phyloP scores from a whole-genome alignment of 768 basidiomycete genomes.

The Omphalotus guepiniiformis region DNA sequence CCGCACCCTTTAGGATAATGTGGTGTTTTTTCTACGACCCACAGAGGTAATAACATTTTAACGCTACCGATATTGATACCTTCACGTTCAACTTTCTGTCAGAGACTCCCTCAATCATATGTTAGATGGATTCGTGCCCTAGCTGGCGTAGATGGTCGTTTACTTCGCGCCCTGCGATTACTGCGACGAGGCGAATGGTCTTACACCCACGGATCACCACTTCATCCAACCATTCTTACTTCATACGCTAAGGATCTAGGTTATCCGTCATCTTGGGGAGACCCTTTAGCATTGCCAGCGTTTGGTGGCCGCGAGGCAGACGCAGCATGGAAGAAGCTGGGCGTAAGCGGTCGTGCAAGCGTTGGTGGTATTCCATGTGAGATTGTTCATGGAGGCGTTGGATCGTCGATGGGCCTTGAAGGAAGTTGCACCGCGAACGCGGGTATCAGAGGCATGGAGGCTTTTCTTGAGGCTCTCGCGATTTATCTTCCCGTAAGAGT shows the following conservation, averaged over 20 bases:
- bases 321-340: constrained; percentile 51
- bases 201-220: constrained; percentile 42
- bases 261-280: constrained; percentile 57
- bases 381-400: constrained; percentile 60
- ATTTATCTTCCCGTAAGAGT: constrained; percentile 69
- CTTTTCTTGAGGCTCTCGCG: constrained; percentile 57
- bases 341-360: constrained; percentile 45
- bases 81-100: not conserved
- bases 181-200: constrained; percentile 57
- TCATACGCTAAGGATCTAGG: constrained; percentile 53
- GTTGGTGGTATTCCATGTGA: constrained; percentile 77
- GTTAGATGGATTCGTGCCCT: constrained; percentile 75
- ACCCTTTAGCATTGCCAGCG: constrained; percentile 55
- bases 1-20: constrained; percentile 63
- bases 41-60: constrained; percentile 41
- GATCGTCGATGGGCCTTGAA: constrained; percentile 40
- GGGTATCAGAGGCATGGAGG: constrained; percentile 45
- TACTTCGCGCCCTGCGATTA: constrained; percentile 50
- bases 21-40: constrained; percentile 87
- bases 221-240: constrained; percentile 36
- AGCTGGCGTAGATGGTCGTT: constrained; percentile 60
- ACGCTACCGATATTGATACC: not conserved
- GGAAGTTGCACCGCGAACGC: constrained; percentile 61
- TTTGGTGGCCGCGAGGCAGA: constrained; percentile 54
- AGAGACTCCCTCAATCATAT: constrained; percentile 59